Base-by-base conservation (phyloP, 331 rosid species). In the Acacia pycnantha region DNA sequence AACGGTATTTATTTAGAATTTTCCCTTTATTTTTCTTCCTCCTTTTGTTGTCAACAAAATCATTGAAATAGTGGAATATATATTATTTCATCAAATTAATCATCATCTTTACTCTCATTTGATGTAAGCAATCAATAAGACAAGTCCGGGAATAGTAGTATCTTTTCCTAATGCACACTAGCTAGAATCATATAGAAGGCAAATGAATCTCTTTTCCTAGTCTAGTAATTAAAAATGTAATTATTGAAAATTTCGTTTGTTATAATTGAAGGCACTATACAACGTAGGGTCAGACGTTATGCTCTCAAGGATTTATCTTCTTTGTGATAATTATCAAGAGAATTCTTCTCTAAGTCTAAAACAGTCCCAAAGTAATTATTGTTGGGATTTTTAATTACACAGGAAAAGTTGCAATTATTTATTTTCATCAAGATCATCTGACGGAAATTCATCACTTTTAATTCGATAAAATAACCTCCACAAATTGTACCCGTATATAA, bases 221-320 rank as follows among this genome's bases (percentile, higher is more conserved):
- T 59, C 66, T 50, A 14, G 68, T 79, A 76, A 71, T 40, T 41
- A 74, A 67, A 62, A 84, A 56, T 22, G 76, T 61, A 74, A 80
- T 77, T 51, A 71, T 77, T 76, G 48, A 21, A 46, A 14, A 37
- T 81, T 78, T 37, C 44, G 68, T 84, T 61, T 70, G 78, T 31
- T 82, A 74, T 70, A 46, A 74, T 86, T 77, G 79, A 48, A 79
- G 81, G 81, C 87, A 83, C 51, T 73, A 87, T 81, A 79, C 56
- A 72, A 79, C 53, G 26, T 46, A 48, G 19, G 37, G 14, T 71
- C 76, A 37, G 22, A 19, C 10, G 29, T 53, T 59, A 82, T 70
- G 86, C 89, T 21, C 18, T 3, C 16, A 21, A n/a, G 27, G 21
- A 53, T 53, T 19, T 53, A 53, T 53, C 59, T 53, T 53, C 59